These are phyloP conservation scores for Balansia obtecta DNA, from an alignment of 2,329 filamentous ascomycete genomes.

Conservation along the genomic window DNA sequence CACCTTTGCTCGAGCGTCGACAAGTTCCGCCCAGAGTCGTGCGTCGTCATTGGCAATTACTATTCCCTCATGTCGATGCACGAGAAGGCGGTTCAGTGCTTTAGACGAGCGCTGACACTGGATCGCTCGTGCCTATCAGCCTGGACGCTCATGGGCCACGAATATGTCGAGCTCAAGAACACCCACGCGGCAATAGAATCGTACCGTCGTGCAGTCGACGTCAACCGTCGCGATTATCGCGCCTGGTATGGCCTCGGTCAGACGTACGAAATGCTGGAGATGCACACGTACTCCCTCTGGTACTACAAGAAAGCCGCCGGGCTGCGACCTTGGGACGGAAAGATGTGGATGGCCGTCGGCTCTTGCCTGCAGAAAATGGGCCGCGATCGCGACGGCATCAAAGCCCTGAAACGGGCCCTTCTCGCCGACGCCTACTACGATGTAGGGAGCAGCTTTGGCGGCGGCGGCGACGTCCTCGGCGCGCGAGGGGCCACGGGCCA, in stretches of 20 bases:
- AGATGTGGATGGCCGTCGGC: conserved; percentile 97
- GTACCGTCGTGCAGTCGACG: conserved; percentile 87
- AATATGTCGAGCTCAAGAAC: conserved; percentile 97
- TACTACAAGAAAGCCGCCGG: conserved; percentile 95
- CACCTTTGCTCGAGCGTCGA: conserved; percentile 85
- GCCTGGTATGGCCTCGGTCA: conserved; percentile 97
- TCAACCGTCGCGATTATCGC: conserved; percentile 90
- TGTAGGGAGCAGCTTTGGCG: conserved; percentile 41
- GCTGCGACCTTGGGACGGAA: conserved; percentile 87
- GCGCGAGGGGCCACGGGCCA: conserved; percentile 40
- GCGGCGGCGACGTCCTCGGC: conserved; percentile 30
- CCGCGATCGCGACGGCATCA: conserved; percentile 79
- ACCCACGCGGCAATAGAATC: conserved; percentile 96
- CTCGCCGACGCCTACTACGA: conserved; percentile 82
- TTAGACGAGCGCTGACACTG: conserved; percentile 79
- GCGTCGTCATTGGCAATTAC: conserved; percentile 94
- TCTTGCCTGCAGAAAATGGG: conserved; percentile 86
- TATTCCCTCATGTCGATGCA: conserved; percentile 90
- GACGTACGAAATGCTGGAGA: conserved; percentile 94
- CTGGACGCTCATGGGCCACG: conserved; percentile 98
- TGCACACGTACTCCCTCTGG: conserved; percentile 94
- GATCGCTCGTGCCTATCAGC: conserved; percentile 86
- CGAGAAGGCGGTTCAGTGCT: conserved; percentile 97
- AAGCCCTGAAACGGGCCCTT: conserved; percentile 84
- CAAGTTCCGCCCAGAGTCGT: conserved; percentile 93